Conservation (phyloP, 495 filamentous ascomycete genomes). For the Trypethelium eluteriae region DNA sequence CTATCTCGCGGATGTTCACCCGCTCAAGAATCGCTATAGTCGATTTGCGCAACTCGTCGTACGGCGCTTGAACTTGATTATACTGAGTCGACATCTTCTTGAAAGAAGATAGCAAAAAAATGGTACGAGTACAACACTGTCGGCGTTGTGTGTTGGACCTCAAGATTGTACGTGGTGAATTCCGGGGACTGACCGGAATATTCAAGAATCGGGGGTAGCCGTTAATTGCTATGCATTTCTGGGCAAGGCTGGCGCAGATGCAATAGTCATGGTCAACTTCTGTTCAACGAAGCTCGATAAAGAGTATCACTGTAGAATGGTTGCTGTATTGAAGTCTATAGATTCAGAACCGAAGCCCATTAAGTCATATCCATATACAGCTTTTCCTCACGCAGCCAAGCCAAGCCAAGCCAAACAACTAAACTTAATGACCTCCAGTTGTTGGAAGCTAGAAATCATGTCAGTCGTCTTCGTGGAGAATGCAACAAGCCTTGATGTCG, state of each 20-base stretch:
- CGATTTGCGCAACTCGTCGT: constrained; percentile 20
- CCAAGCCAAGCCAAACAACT: not conserved
- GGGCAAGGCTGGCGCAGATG: too few species aligned
- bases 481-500: not conserved
- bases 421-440: constrained; percentile 49
- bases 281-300: too few species aligned
- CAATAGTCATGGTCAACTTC: too few species aligned
- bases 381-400: not conserved
- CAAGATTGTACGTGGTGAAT: too few species aligned
- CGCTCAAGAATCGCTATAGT: constrained; percentile 21
- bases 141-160: too few species aligned
- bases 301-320: too few species aligned
- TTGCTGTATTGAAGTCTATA: not conserved
- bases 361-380: not conserved
- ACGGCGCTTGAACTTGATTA: constrained; percentile 16
- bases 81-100: constrained; percentile 17
- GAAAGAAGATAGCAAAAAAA: too few species aligned
- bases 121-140: too few species aligned
- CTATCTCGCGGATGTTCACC: constrained; percentile 23
- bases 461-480: not conserved
- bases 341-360: not conserved
- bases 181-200: too few species aligned
- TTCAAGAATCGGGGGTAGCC: too few species aligned
- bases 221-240: too few species aligned
- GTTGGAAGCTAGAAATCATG: constrained; percentile 44